Conservation (phyloP, 202 grass and related monocot species). For the Zizania palustris region DNA sequence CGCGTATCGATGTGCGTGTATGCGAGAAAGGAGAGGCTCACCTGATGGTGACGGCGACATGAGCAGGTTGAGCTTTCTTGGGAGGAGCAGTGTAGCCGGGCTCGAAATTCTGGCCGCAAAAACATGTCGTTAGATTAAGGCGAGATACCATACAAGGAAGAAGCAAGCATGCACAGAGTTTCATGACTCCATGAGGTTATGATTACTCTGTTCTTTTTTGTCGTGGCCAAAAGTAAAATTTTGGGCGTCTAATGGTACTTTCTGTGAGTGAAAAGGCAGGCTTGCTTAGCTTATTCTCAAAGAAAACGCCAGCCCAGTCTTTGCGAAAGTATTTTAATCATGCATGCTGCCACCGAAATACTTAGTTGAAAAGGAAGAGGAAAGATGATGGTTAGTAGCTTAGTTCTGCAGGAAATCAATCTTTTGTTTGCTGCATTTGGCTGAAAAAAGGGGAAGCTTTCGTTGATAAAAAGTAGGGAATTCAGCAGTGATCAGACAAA, state of each 20-base stretch:
- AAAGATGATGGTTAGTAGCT: neutral
- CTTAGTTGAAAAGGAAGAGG: neutral
- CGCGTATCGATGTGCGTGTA: neutral
- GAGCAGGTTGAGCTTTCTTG: constrained; percentile 62
- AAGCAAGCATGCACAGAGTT: neutral
- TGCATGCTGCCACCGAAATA: neutral
- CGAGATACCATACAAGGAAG: neutral
- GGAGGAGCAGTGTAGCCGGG: constrained; percentile 68
- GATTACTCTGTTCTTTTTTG: constrained; percentile 26
- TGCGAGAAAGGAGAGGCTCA: constrained; percentile 1
- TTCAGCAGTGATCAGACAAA: neutral
- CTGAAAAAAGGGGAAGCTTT: neutral
- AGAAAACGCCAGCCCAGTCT: neutral
- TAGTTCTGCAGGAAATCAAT: neutral
- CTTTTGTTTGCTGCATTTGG: neutral
- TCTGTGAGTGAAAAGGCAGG: constrained; percentile 16
- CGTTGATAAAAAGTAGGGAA: constrained; percentile 38
- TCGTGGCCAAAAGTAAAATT: constrained; percentile 32
- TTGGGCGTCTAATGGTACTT: constrained; percentile 3
- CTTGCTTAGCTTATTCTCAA: constrained; percentile 20
- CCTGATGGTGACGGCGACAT: constrained; percentile 84
- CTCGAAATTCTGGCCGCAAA: constrained; percentile 73
- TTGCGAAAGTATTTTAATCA: constrained; percentile 3
- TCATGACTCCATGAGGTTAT: neutral
- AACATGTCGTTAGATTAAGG: constrained; percentile 13